phyloP scores from a whole-genome alignment of 257 asterid genomes.

The Solanum phureja region DNA sequence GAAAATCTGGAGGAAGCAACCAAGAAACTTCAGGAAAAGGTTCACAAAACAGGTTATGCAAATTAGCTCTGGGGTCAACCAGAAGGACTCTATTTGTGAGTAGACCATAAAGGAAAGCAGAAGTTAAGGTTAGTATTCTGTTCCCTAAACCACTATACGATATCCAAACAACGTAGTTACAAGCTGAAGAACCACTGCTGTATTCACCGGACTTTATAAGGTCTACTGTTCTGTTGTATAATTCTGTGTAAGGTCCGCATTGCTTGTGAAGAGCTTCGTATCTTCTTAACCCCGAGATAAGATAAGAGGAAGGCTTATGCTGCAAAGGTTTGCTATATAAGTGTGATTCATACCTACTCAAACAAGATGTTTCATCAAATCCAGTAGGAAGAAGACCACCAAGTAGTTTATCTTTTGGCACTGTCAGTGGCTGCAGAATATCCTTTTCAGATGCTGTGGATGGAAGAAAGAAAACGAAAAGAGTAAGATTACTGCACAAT shows the following conservation, averaged over 20 bases:
- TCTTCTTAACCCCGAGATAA: conserved; percentile 53
- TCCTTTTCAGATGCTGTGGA: conserved; percentile 15
- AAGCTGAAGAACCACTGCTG: conserved; percentile 18
- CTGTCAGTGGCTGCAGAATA: conserved; percentile 17
- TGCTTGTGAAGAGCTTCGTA: conserved; percentile 60
- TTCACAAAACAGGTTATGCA: conserved; percentile 72
- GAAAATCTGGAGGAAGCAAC: conserved; percentile 66
- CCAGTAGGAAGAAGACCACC: conserved; percentile 58
- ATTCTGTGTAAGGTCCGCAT: conserved; percentile 62
- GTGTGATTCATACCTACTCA: conserved; percentile 54
- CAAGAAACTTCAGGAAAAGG: conserved; percentile 79
- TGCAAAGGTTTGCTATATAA: conserved; percentile 26
- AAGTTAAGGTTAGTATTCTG: conserved; percentile 51
- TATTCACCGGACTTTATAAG: conserved; percentile 31
- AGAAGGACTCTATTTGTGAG: conserved; percentile 78
- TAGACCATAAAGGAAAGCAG: conserved; percentile 77
- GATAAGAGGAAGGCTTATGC: conserved; percentile 42
- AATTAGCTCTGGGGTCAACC: conserved; percentile 44
- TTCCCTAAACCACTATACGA: conserved; percentile 70
- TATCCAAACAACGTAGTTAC: conserved; percentile 71
- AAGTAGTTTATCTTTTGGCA: conserved; percentile 36
- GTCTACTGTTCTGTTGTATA: conserved; percentile 40
- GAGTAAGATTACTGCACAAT: neutral
- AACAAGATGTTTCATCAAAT: conserved; percentile 52
- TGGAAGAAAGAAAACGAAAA: conserved; percentile 6